A percentile compares a stretch with the other conserved stretches of the same genome.
Evolutionary conservation across 495 filamentous ascomycete species (phyloP).

Genomic region (Xylaria grammica): DNA sequence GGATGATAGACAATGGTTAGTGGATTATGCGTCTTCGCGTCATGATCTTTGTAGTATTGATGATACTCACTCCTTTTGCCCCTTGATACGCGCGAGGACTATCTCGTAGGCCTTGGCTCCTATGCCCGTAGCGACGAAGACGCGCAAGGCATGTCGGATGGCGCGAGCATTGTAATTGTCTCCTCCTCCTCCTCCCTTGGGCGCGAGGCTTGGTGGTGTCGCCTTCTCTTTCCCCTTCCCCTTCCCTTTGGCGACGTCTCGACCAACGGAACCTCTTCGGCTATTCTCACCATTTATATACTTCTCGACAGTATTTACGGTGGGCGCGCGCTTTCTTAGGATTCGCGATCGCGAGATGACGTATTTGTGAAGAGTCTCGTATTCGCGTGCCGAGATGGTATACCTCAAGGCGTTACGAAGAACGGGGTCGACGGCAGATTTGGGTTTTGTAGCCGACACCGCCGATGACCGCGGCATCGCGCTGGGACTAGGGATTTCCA

Average conservation of each 20-base stretch:
- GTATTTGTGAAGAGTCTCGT: slow-evolving; percentile 79
- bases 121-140: slow-evolving; percentile 73
- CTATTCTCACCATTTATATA: slow-evolving; percentile 47
- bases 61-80: slow-evolving; percentile 46
- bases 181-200: slow-evolving; percentile 28
- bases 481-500: slow-evolving; percentile 27
- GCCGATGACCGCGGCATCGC: slow-evolving; percentile 27
- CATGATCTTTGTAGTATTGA: not conserved
- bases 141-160: slow-evolving; percentile 74
- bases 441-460: slow-evolving; percentile 38
- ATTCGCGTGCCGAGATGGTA: slow-evolving; percentile 83
- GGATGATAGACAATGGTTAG: not conserved
- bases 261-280: slow-evolving; percentile 14
- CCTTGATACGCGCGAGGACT: slow-evolving; percentile 53
- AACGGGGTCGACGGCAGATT: slow-evolving; percentile 60
- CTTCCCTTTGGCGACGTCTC: slow-evolving; percentile 28
- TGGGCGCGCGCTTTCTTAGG: slow-evolving; percentile 67
- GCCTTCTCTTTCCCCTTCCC: slow-evolving; percentile 32
- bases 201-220: not conserved
- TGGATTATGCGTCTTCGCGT: not conserved
- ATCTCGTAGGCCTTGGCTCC: slow-evolving; percentile 72
- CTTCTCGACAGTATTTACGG: slow-evolving; percentile 51
- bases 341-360: slow-evolving; percentile 68
- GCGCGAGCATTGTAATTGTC: slow-evolving; percentile 82
- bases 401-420: slow-evolving; percentile 81